A percentile compares a stretch with the other conserved stretches of the same genome.
These are phyloP conservation scores for Cerrena zonata DNA, from an alignment of 1,284 basidiomycete genomes.

Conservation along the genomic window DNA sequence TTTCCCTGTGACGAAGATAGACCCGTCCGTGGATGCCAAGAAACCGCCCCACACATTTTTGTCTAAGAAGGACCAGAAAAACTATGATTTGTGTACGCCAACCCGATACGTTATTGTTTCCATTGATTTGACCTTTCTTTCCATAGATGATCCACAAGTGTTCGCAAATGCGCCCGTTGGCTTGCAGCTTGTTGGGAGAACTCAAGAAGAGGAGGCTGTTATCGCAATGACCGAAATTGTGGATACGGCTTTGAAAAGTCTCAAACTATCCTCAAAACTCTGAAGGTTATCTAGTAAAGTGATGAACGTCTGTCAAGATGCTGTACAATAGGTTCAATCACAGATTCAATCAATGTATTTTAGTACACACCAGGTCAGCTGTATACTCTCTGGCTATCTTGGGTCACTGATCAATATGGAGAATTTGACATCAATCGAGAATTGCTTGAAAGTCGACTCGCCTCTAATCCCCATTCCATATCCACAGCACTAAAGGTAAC, in stretches of 20 bases:
- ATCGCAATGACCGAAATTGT: constrained; percentile 39
- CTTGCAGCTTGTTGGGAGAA: constrained; percentile 44
- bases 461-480: too few species aligned
- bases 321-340: too few species aligned
- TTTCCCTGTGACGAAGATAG: constrained; percentile 40
- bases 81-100: constrained; percentile 41
- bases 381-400: too few species aligned
- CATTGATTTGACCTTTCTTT: background rate
- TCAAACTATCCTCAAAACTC: too few species aligned
- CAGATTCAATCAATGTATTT: too few species aligned
- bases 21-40: constrained; percentile 28
- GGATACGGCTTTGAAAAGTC: constrained; percentile 28
- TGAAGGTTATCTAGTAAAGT: too few species aligned
- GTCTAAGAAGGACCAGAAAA: constrained; percentile 33
- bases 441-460: too few species aligned
- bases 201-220: constrained; percentile 49
- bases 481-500: too few species aligned
- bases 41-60: constrained; percentile 29
- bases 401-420: too few species aligned
- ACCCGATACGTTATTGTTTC: background rate
- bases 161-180: constrained; percentile 44
- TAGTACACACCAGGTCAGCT: too few species aligned
- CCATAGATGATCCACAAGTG: constrained; percentile 38
- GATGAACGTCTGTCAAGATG: too few species aligned
- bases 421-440: too few species aligned